Base-by-base conservation (phyloP, 768 basidiomycete species). In the Roridomyces roridus region DNA sequence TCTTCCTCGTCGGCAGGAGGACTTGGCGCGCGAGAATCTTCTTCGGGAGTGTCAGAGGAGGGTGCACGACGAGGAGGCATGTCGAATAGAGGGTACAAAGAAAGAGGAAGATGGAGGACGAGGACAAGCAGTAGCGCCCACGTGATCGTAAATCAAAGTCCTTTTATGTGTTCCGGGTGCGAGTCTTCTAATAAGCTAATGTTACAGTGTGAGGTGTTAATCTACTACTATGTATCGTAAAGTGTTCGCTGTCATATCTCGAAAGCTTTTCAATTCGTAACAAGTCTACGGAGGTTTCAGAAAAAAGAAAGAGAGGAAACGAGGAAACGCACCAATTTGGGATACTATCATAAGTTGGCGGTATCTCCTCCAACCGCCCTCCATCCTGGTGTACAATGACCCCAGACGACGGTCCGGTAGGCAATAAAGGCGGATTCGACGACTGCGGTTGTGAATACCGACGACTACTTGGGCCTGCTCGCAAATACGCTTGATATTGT, bases 51-150 rank as follows among this genome's bases (percentile, higher is more conserved):
- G 55, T 80, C 69, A 50, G 81, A 85, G 11, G 81, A 85, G 11
- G 78, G 79, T 17, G 80, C 80, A 29, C 81, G 80, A 63, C 85
- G 78, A 64, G 81, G 80, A 67, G 83, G 75, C 82, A 82, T 81
- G 12, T 17, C 42, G 21, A 28, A 9, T 21, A 9, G 18, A 31
- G 35, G 8, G 23, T 20, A 10, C 14, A 17, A 28, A 34, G 14
- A 5, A 29, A 6, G 28, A 15, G 14, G 28, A 24, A 37, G 3
- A 21, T 37, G 21, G 37, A 36, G 48, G 40, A 52, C 18, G 40
- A 25, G 14, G 28, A 29, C 6, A 5, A 26, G 28, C 25, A 28
- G 40, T 8, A 46, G 43, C 40, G 57, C 45, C 45, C 57, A 59
- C 51, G 51, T 59, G 57, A 45, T 28, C 57, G 57, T n/a, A 34